Conservation (phyloP, 2,329 filamentous ascomycete species). For the Exophiala sideris region DNA sequence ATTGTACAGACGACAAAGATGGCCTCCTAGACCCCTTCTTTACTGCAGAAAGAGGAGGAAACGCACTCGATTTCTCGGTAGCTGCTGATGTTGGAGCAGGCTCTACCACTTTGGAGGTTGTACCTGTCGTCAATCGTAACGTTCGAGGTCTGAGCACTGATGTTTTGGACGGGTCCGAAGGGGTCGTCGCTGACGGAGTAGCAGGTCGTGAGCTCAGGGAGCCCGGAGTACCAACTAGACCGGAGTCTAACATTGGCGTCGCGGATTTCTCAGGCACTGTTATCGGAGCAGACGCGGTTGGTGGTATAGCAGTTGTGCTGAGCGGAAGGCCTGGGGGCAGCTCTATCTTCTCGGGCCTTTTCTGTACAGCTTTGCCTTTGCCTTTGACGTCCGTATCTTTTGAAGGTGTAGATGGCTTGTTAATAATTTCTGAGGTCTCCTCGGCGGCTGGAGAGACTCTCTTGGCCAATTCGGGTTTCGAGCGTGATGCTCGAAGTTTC, state of each 20-base stretch:
- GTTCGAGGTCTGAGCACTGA: conserved; percentile 20
- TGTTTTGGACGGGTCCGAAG: conserved; percentile 13
- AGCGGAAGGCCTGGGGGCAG: conserved; percentile 1
- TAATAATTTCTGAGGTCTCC: conserved; percentile 2
- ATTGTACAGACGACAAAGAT: conserved; percentile 48
- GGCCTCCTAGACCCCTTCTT: conserved; percentile 32
- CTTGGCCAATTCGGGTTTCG: conserved; percentile 6
- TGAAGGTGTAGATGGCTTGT: not conserved
- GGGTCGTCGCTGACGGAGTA: conserved; percentile 17
- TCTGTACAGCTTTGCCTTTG: conserved; percentile 10
- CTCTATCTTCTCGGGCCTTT: conserved; percentile 17
- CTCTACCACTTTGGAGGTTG: conserved; percentile 18
- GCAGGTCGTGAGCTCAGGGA: conserved; percentile 17
- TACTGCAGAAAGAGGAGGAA: conserved; percentile 12
- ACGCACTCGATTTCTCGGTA: conserved; percentile 21
- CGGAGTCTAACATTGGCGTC: conserved; percentile 17
- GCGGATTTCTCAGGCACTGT: conserved; percentile 5
- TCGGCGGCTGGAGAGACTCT: not conserved
- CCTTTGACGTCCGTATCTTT: conserved; percentile 31
- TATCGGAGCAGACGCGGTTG: not conserved
- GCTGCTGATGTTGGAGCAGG: conserved; percentile 21
- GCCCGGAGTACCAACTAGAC: conserved; percentile 16
- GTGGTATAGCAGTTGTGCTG: not conserved
- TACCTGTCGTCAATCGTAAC: conserved; percentile 25
- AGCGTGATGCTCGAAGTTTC: conserved; percentile 26